Base-by-base conservation (phyloP, 805 yeast genomes). In the Millerago galiae region DNA sequence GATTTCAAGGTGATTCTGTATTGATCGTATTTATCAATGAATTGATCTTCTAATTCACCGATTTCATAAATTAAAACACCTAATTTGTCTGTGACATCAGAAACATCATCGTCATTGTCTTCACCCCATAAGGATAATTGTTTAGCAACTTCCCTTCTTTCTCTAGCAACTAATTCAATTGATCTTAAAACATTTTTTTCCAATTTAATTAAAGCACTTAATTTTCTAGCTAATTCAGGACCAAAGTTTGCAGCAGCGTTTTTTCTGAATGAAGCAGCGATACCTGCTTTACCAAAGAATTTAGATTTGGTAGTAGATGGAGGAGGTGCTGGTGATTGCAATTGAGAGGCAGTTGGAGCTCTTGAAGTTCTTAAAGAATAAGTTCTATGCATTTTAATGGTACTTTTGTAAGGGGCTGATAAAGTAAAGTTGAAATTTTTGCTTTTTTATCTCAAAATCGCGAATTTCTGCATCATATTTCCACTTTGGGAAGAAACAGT, bases 81-180 rank as follows among this genome's bases (percentile, higher is more conserved):
- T 65, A 91, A 78, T 71, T 93, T 90, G 71, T 91, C 99, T 54
- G 98, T 91, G 51, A 91, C 89, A 67, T 91, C 98, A 48, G 93
- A 81, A 43, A 91, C 95, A 60, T 91, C 99, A 60, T 91, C 98
- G 64, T 91, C 98, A 63, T 90, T 89, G 62, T 84, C 95, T 66
- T 86, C 96, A 71, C 99, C 99, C 99, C 99, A 91, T 54, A 83
- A 66, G 29, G 97, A 89, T 65, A 91, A 78, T 74, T 91, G 98
- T 74, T 89, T 90, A 58, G 98, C 99, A 55, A 90, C 96, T 59
- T 84, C 90, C 65, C 90, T 82, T 66, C 97, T 81, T 74, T 93
- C 98, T 59, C 84, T 79, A 55, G 97, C 88, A 46, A 88, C 90
- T 52, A 87, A 74, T 72, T 93, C 98, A 59, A 93, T 75, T 49